A percentile compares a stretch with the other conserved stretches of the same genome.
phyloP scores from a whole-genome alignment of 1,284 basidiomycete species.

The Ustilago vetiveriae region DNA sequence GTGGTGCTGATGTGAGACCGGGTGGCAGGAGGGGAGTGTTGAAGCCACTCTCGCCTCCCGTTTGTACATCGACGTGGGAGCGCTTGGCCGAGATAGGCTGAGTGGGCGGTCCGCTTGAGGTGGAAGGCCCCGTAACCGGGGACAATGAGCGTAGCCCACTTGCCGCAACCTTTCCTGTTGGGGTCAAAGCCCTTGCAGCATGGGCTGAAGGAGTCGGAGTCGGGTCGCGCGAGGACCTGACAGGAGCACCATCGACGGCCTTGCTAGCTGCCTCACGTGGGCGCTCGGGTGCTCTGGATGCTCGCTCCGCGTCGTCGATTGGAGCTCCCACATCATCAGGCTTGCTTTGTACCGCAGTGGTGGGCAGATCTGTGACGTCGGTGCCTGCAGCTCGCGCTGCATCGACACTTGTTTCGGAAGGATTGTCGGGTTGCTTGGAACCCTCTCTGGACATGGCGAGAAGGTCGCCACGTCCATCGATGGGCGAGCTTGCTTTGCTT shows the following conservation, averaged over 20 bases:
- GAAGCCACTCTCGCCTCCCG: conserved; percentile 50
- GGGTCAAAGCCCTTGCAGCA: conserved; percentile 40
- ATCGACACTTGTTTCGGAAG: conserved; percentile 17
- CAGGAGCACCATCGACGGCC: conserved; percentile 3
- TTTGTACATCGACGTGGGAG: conserved; percentile 46
- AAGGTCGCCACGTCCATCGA: conserved; percentile 17
- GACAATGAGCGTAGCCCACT: conserved; percentile 36
- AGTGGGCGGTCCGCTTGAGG: conserved; percentile 33
- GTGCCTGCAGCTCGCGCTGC: conserved; percentile 37
- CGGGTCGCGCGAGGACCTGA: conserved; percentile 37
- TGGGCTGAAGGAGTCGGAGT: conserved; percentile 47
- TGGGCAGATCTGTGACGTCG: conserved; percentile 33
- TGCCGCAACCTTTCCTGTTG: conserved; percentile 21
- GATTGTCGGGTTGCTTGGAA: neutral
- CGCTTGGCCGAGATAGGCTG: conserved; percentile 27
- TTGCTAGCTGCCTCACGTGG: conserved; percentile 1
- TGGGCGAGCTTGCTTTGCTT: conserved; percentile 55
- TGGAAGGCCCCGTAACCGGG: conserved; percentile 26
- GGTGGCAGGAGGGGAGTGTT: conserved; percentile 54
- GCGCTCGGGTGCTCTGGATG: conserved; percentile 13
- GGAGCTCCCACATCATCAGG: conserved; percentile 4
- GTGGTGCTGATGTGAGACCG: conserved; percentile 44
- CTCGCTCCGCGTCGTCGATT: conserved; percentile 27
- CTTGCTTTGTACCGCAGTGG: conserved; percentile 4
- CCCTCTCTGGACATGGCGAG: conserved; percentile 6